Percentiles rank a stretch among this genome's conserved stretches.
These are phyloP conservation scores for Haematococcus lacustris DNA, from an alignment of 139 green algal genomes.

Conservation along the genomic window DNA sequence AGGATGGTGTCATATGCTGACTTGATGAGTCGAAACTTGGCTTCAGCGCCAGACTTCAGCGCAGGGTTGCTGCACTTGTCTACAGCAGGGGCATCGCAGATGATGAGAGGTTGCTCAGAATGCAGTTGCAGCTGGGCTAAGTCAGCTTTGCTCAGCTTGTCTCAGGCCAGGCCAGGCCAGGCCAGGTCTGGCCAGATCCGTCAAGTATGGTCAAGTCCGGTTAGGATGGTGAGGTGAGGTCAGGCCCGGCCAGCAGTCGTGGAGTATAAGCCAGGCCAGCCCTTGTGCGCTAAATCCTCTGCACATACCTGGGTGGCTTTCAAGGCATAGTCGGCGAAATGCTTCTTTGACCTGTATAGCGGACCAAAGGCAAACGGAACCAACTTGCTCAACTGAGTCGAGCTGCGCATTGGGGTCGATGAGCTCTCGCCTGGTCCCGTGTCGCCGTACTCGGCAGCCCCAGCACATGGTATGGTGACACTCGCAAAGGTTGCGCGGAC, in stretches of 20 bases:
- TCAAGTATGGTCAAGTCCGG: background rate
- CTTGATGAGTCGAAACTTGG: constrained; percentile 28
- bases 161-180: background rate
- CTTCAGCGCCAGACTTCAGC: constrained; percentile 11
- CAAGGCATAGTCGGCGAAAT: constrained; percentile 16
- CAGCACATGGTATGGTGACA: constrained; percentile 1
- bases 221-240: background rate
- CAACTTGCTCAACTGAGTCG: background rate
- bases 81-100: background rate
- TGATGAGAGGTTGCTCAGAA: background rate
- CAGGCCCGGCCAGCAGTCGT: background rate
- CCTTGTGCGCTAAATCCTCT: background rate
- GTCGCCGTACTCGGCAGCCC: background rate
- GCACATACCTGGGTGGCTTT: constrained; percentile 15
- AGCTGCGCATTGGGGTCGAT: background rate
- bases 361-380: background rate
- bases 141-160: background rate
- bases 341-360: constrained; percentile 19
- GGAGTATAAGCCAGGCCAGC: background rate
- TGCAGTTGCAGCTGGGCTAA: background rate
- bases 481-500: background rate
- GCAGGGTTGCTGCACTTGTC: background rate
- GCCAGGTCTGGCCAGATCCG: background rate
- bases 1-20: constrained; percentile 31
- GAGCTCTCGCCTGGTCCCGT: background rate